Evolutionary conservation across 2,329 filamentous ascomycete genomes (phyloP), one percentile per base, ranked within the genome.

Genomic region (Colletotrichum sp.): DNA sequence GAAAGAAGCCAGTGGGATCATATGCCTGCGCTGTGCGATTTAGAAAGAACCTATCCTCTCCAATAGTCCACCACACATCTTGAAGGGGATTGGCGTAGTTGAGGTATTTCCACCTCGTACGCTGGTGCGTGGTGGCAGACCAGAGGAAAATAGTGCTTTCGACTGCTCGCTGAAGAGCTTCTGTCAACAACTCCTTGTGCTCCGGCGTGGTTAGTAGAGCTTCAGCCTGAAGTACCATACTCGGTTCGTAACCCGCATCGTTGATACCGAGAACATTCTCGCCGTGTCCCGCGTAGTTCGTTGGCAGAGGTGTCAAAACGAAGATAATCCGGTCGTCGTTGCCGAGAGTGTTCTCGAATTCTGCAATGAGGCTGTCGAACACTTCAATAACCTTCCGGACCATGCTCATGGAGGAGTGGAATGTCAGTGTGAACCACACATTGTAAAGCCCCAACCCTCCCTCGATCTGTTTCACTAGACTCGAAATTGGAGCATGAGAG

Each of bases 11-110:
- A 1, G 79, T 52, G 1, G 81, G 82, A 74, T 86, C 85, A 75
- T 84, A 85, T 71, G 81, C 81, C 71, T 44, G 30, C 2, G 66
- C 34, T 2, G 52, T 30, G 1, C 34, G 21, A 1, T 30, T 60
- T 7, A 60, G 77, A 66, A 18, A 81, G 80, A 39, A 82, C 78
- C 9, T 71, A 71, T 21, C 79, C 76, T 76, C 85, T 77, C 68
- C 78, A 66, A 49, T 82, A 70, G 65, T 85, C 85, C 30, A 78
- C 79, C 24, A 62, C 73, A 5, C 85, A 12, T 80, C 74, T 67
- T 82, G 81, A 52, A 81, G 80, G 44, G 82, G 80, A 1, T 80
- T 78, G 71, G 81, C 81, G 65, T 86, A 85, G 78, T 85, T 86
- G 67, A 85, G 81, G 68, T 86, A 86, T 70, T 81, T 81, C 78